Evolutionary conservation across 176 grass and related monocot genomes (phyloP), one percentile per base, ranked within the genome.

Genomic region (Poa annua): DNA sequence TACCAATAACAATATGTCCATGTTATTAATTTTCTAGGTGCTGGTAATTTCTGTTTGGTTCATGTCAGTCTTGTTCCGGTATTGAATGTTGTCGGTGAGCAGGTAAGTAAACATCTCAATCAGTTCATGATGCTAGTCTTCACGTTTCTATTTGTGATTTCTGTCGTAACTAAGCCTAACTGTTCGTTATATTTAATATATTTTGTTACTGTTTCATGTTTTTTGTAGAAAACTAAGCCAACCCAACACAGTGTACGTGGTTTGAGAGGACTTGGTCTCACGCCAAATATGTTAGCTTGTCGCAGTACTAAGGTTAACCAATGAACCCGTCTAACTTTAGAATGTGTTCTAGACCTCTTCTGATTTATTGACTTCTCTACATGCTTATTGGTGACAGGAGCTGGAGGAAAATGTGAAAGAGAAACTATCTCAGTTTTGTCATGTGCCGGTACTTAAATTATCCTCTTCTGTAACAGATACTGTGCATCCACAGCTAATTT

Each of bases 41-140:
- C 65, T 81, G 77, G 81, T 71, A 81, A 89, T 79, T 92, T 92
- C 29, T 92, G 86, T 81, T 39, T 89, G 48, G 76, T 92, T 64
- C 90, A 92, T 67, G 84, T 92, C 76, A 86, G 90, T 49, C 81
- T 92, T 81, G 84, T 92, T 62, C 84, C 90, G 39, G 87, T 92
- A 81, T 48, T 89, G 67, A 84, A 82, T 72, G 78, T 81, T 60
- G 91, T 87, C 25, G 91, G 91, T 45, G 91, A 92, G 79, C 91
- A 89, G 87, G 84, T 89, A 61, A 74, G 34, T 25, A 20, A 24
- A 47, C 21, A 39, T 22, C 15, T 71, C 25, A 52, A 14, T 74
- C 25, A 51, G n/a, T 61, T 60, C 45, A 21, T 55, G 26, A 25
- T 48, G 38, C 47, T 35, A 70, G 20, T 38, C 21, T 71, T 71